Conservation (phyloP, 495 filamentous ascomycete genomes). For the Tuber calosporum region DNA sequence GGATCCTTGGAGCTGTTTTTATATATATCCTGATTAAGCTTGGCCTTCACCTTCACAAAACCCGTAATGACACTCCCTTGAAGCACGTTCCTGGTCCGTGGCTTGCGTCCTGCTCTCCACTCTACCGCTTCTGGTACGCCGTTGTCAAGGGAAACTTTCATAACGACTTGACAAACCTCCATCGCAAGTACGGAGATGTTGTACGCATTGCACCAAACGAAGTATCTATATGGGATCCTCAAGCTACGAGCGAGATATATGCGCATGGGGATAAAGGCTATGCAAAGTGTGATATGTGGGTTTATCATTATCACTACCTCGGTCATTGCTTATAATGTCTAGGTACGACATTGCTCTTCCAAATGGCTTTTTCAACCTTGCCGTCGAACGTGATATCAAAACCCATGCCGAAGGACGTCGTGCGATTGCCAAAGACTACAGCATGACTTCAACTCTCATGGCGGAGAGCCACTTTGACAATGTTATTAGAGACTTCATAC, state of each 20-base stretch:
- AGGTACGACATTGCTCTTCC: constrained; percentile 37
- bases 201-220: constrained; percentile 64
- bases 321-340: background rate
- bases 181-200: constrained; percentile 64
- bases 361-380: constrained; percentile 30
- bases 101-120: constrained; percentile 33
- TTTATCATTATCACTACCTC: background rate
- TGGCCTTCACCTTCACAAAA: constrained; percentile 21
- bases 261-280: constrained; percentile 24
- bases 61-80: constrained; percentile 30
- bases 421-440: constrained; percentile 38
- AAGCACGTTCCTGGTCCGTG: constrained; percentile 29
- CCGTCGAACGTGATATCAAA: constrained; percentile 31
- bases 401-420: constrained; percentile 30
- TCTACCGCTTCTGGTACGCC: constrained; percentile 34
- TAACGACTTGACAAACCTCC: constrained; percentile 58
- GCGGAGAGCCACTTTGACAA: constrained; percentile 33
- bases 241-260: constrained; percentile 22
- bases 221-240: constrained; percentile 60
- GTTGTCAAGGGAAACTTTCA: constrained; percentile 50
- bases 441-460: constrained; percentile 31
- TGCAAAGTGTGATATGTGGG: constrained; percentile 35
- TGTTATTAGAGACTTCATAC: constrained; percentile 27
- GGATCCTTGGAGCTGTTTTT: constrained; percentile 10
- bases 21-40: constrained; percentile 17